Conservation (phyloP, 371 early-diverging fungal species). For the Mortierella sp. region DNA sequence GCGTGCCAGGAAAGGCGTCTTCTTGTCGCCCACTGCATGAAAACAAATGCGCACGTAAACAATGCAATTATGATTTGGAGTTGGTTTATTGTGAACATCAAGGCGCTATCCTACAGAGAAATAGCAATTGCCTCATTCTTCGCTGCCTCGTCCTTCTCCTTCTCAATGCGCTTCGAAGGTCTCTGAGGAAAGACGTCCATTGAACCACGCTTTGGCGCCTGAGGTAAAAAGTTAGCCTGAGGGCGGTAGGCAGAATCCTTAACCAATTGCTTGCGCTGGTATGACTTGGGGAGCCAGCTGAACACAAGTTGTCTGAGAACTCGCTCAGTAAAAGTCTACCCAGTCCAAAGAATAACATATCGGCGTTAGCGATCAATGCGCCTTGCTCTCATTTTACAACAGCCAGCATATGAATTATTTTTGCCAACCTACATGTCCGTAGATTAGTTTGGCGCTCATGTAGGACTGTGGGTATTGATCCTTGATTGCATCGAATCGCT, state of each 20-base stretch:
- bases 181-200: slow-evolving; percentile 12
- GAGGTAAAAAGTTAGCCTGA: neutral
- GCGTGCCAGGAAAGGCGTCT: no score
- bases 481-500: neutral
- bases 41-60: no score
- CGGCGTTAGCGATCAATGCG: no score
- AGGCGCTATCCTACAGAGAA: neutral
- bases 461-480: no score
- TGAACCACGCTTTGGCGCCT: slow-evolving; percentile 7
- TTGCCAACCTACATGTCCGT: no score
- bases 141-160: slow-evolving; percentile 3
- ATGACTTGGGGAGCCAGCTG: neutral
- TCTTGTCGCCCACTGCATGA: no score
- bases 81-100: no score
- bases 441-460: no score
- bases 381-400: no score
- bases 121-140: neutral
- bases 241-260: neutral
- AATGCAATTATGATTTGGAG: no score
- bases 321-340: neutral
- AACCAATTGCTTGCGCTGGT: neutral
- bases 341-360: no score
- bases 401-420: neutral
- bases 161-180: slow-evolving; percentile 18
- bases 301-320: neutral